Percentiles rank a stretch among this genome's conserved stretches.
Conservation (phyloP, 257 asterid genomes). For the Solanum arcanum region DNA sequence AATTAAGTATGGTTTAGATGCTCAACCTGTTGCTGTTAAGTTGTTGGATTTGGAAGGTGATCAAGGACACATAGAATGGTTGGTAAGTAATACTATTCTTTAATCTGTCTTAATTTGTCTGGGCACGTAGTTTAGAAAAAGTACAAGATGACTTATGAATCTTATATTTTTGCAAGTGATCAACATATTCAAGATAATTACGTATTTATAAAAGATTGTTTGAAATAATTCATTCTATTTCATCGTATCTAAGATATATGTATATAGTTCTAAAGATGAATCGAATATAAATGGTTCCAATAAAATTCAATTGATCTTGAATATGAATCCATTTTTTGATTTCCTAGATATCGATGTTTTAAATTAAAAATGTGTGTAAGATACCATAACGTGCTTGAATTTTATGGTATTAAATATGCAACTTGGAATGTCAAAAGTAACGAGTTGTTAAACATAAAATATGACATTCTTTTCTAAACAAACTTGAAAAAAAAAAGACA, state of each 20-base stretch:
- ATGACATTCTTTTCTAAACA: too few relatives aligned
- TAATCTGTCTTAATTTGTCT: neutral
- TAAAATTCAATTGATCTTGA: neutral
- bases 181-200: too few relatives aligned
- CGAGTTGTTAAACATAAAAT: too few relatives aligned
- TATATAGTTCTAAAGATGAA: neutral
- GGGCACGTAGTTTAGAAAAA: neutral
- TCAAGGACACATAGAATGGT: constrained; percentile 13
- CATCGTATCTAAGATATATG: neutral
- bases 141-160: neutral
- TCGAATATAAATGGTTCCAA: too few relatives aligned
- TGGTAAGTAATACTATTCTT: neutral
- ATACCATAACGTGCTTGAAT: too few relatives aligned
- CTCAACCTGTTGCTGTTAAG: constrained; percentile 15
- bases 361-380: too few relatives aligned
- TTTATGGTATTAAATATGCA: too few relatives aligned
- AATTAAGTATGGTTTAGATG: neutral
- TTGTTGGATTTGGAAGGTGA: constrained; percentile 7
- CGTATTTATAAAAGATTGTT: neutral
- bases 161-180: too few relatives aligned
- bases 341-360: neutral
- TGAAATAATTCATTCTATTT: neutral
- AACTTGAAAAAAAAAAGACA: too few relatives aligned
- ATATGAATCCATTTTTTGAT: neutral
- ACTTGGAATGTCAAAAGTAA: too few relatives aligned